Evolutionary conservation across 208 protist species (phyloP).

Genomic region (Leptomonas pyrrhocoris): DNA sequence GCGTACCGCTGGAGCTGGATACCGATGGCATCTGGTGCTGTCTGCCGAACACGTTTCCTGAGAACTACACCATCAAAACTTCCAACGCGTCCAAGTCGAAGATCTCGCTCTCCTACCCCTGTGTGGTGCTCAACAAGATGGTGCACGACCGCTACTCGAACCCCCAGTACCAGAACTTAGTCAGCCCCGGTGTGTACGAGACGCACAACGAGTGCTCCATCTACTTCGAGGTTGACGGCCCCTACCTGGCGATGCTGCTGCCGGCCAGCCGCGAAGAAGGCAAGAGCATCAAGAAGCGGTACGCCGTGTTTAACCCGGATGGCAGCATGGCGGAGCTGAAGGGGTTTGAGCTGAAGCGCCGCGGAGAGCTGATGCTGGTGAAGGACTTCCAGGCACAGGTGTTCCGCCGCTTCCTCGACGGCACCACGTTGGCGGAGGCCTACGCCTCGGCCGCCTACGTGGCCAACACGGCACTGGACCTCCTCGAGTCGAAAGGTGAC

Average conservation of each 20-base stretch:
- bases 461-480: constrained; percentile 97
- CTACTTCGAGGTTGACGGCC: constrained; percentile 99
- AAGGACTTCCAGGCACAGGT: constrained; percentile 99
- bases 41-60: constrained; percentile 97
- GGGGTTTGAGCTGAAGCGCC: constrained; percentile 99
- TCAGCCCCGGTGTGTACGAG: constrained; percentile 72
- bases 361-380: constrained; percentile 99
- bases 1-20: constrained; percentile 99
- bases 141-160: constrained; percentile 98
- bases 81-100: constrained; percentile 61
- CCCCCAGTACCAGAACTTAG: constrained; percentile 97
- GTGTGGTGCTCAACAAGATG: constrained; percentile 98
- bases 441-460: constrained; percentile 96
- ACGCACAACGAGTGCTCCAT: constrained; percentile 97
- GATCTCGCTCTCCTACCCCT: constrained; percentile 95
- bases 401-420: constrained; percentile 97
- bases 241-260: constrained; percentile 99
- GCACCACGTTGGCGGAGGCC: constrained; percentile 94
- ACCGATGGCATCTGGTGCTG: constrained; percentile 99
- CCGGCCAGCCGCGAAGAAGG: constrained; percentile 99
- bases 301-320: constrained; percentile 99
- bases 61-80: constrained; percentile 94
- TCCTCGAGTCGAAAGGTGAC: constrained; percentile 93
- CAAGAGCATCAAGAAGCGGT: constrained; percentile 98
- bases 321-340: constrained; percentile 99